These are phyloP conservation scores for Deuterostichococcus epilithicus DNA, from an alignment of 139 green algal species.

Conservation along the genomic window DNA sequence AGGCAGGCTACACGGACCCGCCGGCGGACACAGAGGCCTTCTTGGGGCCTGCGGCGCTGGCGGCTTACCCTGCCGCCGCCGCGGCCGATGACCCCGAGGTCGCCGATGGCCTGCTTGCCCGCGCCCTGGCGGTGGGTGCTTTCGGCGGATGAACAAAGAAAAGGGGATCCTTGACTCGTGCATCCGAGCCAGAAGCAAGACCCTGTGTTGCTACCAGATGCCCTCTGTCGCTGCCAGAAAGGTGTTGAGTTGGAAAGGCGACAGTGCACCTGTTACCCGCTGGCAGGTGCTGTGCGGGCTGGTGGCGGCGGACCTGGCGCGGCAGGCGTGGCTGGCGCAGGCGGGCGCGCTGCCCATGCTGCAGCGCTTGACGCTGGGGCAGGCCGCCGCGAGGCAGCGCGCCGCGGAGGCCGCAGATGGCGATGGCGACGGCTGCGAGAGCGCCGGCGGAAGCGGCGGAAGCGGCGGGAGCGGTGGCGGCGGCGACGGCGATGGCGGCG, in stretches of 20 bases:
- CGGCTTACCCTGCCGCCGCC: constrained; percentile 27
- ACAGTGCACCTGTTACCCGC: no score
- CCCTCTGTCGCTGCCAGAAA: no score
- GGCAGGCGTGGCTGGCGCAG: constrained; percentile 56
- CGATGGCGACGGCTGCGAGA: not conserved
- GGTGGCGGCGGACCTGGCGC: constrained; percentile 41
- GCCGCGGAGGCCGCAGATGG: no score
- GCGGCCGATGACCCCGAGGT: constrained; percentile 25
- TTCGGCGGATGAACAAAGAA: not conserved
- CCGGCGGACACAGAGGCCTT: constrained; percentile 33
- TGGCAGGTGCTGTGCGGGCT: constrained; percentile 57
- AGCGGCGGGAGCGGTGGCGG: not conserved
- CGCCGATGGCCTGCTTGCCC: constrained; percentile 12
- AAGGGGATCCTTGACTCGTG: not conserved
- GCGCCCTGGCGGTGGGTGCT: constrained; percentile 2
- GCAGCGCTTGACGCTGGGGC: constrained; percentile 43
- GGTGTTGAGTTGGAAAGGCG: no score
- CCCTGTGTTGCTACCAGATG: constrained; percentile 5
- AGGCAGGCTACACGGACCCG: constrained; percentile 24
- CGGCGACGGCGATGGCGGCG: not conserved
- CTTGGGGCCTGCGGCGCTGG: constrained; percentile 23
- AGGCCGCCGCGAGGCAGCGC: constrained; percentile 7
- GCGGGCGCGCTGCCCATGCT: constrained; percentile 62
- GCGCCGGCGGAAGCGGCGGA: not conserved
- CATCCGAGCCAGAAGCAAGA: not conserved